phyloP scores from a whole-genome alignment of 257 asterid species.

The Solanum tacnaense region DNA sequence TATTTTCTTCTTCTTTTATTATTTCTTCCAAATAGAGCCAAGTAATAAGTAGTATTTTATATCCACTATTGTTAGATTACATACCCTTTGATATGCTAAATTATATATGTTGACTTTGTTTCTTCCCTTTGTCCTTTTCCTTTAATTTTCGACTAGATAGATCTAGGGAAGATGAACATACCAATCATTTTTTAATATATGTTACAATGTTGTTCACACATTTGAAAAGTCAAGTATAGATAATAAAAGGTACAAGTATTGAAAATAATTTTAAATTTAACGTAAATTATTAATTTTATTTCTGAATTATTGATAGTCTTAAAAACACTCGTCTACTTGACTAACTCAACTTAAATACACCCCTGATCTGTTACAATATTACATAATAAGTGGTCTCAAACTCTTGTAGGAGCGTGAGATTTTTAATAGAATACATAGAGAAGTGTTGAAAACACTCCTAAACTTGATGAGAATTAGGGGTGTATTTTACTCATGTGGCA shows the following conservation, averaged over 20 bases:
- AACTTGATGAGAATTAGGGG: neutral
- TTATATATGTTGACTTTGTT: neutral
- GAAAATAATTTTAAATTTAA: too few species aligned
- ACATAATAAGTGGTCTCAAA: too few species aligned
- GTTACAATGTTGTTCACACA: neutral
- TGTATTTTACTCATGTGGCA: neutral
- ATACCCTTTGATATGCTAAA: neutral
- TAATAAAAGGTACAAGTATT: too few species aligned
- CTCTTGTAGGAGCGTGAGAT: neutral
- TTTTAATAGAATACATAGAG: neutral
- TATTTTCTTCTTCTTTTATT: neutral
- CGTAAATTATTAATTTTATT: too few species aligned
- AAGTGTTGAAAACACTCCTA: neutral
- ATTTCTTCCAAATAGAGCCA: neutral
- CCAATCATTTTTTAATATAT: neutral
- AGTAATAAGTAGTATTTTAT: neutral
- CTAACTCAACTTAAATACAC: too few species aligned
- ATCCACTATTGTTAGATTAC: neutral
- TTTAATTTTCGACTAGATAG: neutral
- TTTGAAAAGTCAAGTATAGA: neutral
- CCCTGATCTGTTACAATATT: too few species aligned
- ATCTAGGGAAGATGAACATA: neutral
- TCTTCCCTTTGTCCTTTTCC: neutral
- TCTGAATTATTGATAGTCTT: fast-evolving
- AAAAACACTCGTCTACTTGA: too few species aligned